These are phyloP conservation scores for Laetiporus sulphureus DNA, from an alignment of 1,284 basidiomycete genomes.

Conservation along the genomic window DNA sequence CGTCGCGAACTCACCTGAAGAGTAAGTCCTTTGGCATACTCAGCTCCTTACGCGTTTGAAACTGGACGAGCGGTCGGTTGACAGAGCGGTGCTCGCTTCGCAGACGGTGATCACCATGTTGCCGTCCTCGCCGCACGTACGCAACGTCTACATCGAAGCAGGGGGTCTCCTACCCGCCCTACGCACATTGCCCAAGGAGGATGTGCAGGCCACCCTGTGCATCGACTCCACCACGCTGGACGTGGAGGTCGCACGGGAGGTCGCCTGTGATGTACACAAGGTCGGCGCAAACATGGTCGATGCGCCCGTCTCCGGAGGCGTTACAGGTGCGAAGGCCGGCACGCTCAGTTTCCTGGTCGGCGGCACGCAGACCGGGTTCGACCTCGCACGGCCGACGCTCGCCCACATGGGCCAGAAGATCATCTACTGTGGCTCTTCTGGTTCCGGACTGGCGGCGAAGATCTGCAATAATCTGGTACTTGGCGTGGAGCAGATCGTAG, in stretches of 20 bases:
- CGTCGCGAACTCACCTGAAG: slow-evolving; percentile 55
- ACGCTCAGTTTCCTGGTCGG: slow-evolving; percentile 90
- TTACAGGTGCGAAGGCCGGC: slow-evolving; percentile 77
- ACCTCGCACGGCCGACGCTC: slow-evolving; percentile 53
- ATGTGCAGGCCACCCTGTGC: slow-evolving; percentile 49
- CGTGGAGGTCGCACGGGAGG: slow-evolving; percentile 62
- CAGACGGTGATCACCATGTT: slow-evolving; percentile 79
- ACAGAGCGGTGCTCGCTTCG: slow-evolving; percentile 56
- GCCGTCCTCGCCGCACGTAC: slow-evolving; percentile 80
- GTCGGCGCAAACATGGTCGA: slow-evolving; percentile 79
- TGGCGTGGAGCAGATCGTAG: slow-evolving; percentile 72
- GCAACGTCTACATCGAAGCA: slow-evolving; percentile 55
- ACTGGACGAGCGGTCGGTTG: not conserved
- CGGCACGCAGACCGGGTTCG: slow-evolving; percentile 57
- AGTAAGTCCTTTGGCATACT: slow-evolving; percentile 41
- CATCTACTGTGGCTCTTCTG: slow-evolving; percentile 82
- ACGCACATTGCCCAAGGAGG: slow-evolving; percentile 33
- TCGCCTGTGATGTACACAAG: slow-evolving; percentile 46
- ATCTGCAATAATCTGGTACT: slow-evolving; percentile 84
- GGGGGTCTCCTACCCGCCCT: slow-evolving; percentile 58
- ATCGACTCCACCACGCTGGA: slow-evolving; percentile 90
- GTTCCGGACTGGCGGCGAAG: slow-evolving; percentile 82
- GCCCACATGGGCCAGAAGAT: slow-evolving; percentile 77
- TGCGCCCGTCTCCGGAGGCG: slow-evolving; percentile 88
- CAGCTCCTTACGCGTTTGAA: not conserved